Evolutionary conservation across 2,329 filamentous ascomycete species (phyloP), one percentile per base, ranked within the genome.

Genomic region (Verruconis gallopava): DNA sequence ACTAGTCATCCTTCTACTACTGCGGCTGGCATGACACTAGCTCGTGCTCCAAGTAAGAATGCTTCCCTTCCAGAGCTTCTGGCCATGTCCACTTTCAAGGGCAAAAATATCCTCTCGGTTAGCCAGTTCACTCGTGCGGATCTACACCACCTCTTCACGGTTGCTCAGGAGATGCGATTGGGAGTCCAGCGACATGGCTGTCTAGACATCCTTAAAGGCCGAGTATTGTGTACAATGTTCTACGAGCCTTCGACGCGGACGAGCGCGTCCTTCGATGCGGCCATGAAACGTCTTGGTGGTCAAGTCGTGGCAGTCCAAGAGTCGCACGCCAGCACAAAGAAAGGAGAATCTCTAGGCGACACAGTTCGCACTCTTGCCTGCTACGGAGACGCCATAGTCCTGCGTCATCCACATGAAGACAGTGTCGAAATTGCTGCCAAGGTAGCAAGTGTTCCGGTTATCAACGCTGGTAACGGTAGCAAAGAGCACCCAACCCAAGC

Each of bases 201-300:
- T 21, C 71, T 98, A 39, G 81, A 91, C 55, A 72, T 93, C 44
- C 76, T 98, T 47, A 84, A 82, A 53, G 86, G 88, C 20, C 79
- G 83, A 36, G 76, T 98, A 11, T 73, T 98, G 28, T 85, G 81
- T 65, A 91, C 85, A 2, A 77, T 98, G 67, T 98, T 98, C 73
- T 98, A 88, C 63, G 91, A 98, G 70, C 91, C 91, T 2, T 96
- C 89, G 1, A 98, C 91, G 2, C 77, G 91, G 42, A 98, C 91
- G 4, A 95, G 89, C 11, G 78, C 84, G 28, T 98, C 91, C 3
- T 98, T 98, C 54, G 91, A 98, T 57, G 84, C 89, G 44, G 91
- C 91, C 33, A 98, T 98, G 91, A 93, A 98, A 70, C 82, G 93
- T 40, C 79, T 98, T 4, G 91, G 91, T 51, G 91, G 91, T 37